Conservation (phyloP, 2,329 filamentous ascomycete genomes). For the Ascochyta pisi region DNA sequence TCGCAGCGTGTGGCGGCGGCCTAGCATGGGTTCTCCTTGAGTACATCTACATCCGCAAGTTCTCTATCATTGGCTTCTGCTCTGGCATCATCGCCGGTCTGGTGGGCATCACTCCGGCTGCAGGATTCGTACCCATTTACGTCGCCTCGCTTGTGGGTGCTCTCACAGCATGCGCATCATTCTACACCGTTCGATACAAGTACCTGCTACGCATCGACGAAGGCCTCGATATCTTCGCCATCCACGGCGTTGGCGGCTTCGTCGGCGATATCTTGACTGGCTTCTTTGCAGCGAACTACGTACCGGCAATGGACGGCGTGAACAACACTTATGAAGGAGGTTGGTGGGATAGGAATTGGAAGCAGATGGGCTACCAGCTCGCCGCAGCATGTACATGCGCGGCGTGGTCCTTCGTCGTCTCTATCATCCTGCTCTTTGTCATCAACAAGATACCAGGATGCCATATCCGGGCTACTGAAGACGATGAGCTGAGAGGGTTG, state of each 20-base stretch:
- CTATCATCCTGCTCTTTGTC: slow-evolving; percentile 60
- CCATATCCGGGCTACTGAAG: slow-evolving; percentile 62
- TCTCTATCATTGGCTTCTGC: slow-evolving; percentile 61
- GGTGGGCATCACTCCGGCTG: slow-evolving; percentile 66
- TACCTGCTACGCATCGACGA: slow-evolving; percentile 63
- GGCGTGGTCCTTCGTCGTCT: slow-evolving; percentile 62
- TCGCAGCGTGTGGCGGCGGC: slow-evolving; percentile 62
- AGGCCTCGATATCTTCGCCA: slow-evolving; percentile 65
- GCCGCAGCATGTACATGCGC: slow-evolving; percentile 64
- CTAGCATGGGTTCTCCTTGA: slow-evolving; percentile 63
- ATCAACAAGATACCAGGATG: slow-evolving; percentile 66
- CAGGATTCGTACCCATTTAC: slow-evolving; percentile 62
- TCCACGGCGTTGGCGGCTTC: slow-evolving; percentile 66
- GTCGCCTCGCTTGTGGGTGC: slow-evolving; percentile 60
- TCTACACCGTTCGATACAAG: slow-evolving; percentile 56
- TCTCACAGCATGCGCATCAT: slow-evolving; percentile 58
- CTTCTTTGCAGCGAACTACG: slow-evolving; percentile 60
- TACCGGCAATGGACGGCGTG: slow-evolving; percentile 61
- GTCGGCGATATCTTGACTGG: slow-evolving; percentile 65
- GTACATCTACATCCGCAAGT: slow-evolving; percentile 57
- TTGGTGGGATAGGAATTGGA: slow-evolving; percentile 60
- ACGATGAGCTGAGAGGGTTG: slow-evolving; percentile 62
- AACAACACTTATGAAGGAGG: slow-evolving; percentile 57
- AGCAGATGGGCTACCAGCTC: slow-evolving; percentile 64
- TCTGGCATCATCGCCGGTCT: slow-evolving; percentile 64